A percentile compares a stretch with the other conserved stretches of the same genome.
Conservation (phyloP, 345 rosid species). For the Diplotaxis tenuifolia region DNA sequence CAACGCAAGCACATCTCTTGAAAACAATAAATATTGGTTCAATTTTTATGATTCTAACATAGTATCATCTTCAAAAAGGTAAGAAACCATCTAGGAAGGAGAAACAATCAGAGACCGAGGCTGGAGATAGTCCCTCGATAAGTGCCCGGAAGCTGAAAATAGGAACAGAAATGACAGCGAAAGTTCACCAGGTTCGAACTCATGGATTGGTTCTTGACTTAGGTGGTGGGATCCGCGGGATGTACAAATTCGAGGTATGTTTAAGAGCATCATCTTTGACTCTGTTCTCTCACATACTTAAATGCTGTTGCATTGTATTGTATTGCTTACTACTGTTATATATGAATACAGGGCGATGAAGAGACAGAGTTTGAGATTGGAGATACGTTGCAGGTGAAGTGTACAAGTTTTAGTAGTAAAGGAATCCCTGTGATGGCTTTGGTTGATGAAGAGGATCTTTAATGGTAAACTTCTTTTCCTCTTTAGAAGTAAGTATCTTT, state of each 20-base stretch:
- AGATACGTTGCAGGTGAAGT: conserved; percentile 56
- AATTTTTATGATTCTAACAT: conserved; percentile 15
- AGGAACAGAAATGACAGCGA: conserved; percentile 62
- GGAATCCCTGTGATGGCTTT: conserved; percentile 77
- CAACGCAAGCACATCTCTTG: conserved; percentile 22
- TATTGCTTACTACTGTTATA: conserved; percentile 3
- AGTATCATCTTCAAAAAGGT: conserved; percentile 17
- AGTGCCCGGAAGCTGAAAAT: conserved; percentile 57
- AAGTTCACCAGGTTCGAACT: conserved; percentile 59
- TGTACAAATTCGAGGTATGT: conserved; percentile 79
- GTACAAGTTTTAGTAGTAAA: conserved; percentile 70
- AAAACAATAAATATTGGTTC: conserved; percentile 28
- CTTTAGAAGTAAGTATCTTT: background rate
- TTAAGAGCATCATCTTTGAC: background rate
- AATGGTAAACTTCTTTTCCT: conserved; percentile 7
- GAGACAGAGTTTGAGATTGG: conserved; percentile 52
- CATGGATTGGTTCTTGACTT: conserved; percentile 87
- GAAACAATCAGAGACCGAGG: conserved; percentile 26
- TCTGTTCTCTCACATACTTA: background rate
- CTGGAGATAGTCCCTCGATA: conserved; percentile 28
- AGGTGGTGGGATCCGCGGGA: conserved; percentile 88
- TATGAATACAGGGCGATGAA: conserved; percentile 45
- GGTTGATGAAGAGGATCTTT: conserved; percentile 40
- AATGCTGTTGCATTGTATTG: background rate
- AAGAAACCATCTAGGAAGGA: conserved; percentile 26